phyloP scores from a whole-genome alignment of 2,329 filamentous ascomycete species.

The Calonectria montana region DNA sequence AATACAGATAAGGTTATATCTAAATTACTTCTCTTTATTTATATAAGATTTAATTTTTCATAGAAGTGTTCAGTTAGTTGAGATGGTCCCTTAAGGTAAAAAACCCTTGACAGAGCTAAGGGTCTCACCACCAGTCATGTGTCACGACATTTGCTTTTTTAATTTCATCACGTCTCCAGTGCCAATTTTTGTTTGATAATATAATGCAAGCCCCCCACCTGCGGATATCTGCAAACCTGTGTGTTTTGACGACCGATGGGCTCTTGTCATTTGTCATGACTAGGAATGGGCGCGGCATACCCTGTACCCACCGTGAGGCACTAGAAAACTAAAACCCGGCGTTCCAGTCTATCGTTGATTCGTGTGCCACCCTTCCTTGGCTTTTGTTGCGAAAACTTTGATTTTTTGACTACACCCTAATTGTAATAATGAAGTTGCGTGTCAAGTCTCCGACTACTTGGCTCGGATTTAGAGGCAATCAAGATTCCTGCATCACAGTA shows the following conservation, averaged over 20 bases:
- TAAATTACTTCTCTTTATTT: too few relatives aligned
- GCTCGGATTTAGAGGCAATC: slow-evolving; percentile 14
- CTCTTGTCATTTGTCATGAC: not conserved
- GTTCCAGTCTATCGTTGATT: not conserved
- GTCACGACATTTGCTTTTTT: not conserved
- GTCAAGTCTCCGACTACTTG: not conserved
- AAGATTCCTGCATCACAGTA: slow-evolving; percentile 27
- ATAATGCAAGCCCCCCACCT: not conserved
- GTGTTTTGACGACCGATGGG: not conserved
- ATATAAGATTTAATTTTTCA: too few relatives aligned
- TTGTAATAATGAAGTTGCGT: not conserved
- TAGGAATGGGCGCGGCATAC: not conserved
- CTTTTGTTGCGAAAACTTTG: not conserved
- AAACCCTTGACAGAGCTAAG: too few relatives aligned
- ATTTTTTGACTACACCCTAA: not conserved
- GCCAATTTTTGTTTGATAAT: not conserved
- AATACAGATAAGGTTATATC: too few relatives aligned
- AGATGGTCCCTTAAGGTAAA: too few relatives aligned
- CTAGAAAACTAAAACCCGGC: not conserved
- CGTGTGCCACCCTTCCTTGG: not conserved
- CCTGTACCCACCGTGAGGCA: not conserved
- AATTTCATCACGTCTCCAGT: not conserved
- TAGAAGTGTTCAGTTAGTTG: too few relatives aligned
- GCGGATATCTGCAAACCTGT: not conserved
- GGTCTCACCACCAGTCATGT: not conserved